Percentiles rank a stretch among this genome's conserved stretches.
Evolutionary conservation across 2,329 filamentous ascomycete genomes (phyloP).

Genomic region (Exserohilum turcica): DNA sequence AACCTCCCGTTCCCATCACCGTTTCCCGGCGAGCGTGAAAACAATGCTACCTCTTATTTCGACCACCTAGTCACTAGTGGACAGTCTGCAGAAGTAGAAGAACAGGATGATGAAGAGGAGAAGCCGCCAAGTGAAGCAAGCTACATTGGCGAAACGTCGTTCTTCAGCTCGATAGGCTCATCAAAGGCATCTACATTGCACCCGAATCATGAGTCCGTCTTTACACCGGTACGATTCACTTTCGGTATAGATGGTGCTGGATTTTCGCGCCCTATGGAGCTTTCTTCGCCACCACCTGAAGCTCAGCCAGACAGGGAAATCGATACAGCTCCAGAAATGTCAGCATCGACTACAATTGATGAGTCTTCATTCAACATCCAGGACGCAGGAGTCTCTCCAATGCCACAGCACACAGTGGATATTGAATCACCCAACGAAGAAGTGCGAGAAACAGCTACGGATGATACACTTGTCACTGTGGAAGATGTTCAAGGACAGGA

Average conservation of each 20-base stretch:
- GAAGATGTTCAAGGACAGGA: neutral
- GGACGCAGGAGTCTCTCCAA: conserved; percentile 7
- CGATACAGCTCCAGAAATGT: neutral
- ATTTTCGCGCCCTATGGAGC: conserved; percentile 27
- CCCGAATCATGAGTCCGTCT: conserved; percentile 42
- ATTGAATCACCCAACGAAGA: neutral
- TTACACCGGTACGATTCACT: conserved; percentile 44
- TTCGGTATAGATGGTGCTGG: conserved; percentile 43
- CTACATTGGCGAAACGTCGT: conserved; percentile 40
- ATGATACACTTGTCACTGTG: neutral
- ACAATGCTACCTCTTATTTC: conserved; percentile 33
- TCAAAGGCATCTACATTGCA: conserved; percentile 28
- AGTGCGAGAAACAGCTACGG: neutral
- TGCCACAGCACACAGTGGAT: neutral
- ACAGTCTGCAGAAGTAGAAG: conserved; percentile 4
- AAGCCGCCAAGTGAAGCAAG: conserved; percentile 25
- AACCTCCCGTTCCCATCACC: conserved; percentile 48
- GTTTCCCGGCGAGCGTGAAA: conserved; percentile 41
- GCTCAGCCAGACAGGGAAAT: neutral
- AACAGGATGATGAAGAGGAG: conserved; percentile 8
- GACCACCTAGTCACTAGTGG: conserved; percentile 22
- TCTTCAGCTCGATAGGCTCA: conserved; percentile 42
- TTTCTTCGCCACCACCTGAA: conserved; percentile 26
- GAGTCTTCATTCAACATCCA: neutral
- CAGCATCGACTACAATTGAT: neutral